Conservation (phyloP, 2,329 filamentous ascomycete species). For the Verticillium longisporum region DNA sequence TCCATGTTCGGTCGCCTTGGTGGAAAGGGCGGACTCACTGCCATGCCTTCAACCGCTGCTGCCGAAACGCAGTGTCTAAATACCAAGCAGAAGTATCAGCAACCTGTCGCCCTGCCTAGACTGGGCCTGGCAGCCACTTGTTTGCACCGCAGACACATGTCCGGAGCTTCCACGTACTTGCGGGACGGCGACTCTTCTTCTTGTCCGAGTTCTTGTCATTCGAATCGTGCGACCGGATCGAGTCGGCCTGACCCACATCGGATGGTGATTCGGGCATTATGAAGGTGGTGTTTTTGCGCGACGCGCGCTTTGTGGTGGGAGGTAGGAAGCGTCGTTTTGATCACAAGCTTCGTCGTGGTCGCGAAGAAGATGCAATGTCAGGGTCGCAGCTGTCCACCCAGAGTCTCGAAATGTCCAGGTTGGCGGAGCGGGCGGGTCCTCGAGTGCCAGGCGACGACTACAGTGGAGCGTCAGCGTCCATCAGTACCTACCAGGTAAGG, state of each 20-base stretch:
- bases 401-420: not conserved
- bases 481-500: too few relatives aligned
- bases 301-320: not conserved
- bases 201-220: constrained; percentile 56
- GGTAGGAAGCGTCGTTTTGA: not conserved
- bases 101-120: not conserved
- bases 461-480: not conserved
- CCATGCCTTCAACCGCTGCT: constrained; percentile 97
- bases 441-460: not conserved
- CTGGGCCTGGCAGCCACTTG: not conserved
- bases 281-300: constrained; percentile 1
- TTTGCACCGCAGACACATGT: not conserved
- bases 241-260: constrained; percentile 40
- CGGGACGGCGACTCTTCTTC: constrained; percentile 85
- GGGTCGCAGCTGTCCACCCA: not conserved
- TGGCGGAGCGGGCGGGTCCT: not conserved
- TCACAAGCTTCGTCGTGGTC: not conserved
- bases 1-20: not conserved
- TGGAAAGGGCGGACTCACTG: constrained; percentile 61
- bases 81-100: constrained; percentile 3
- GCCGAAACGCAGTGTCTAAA: constrained; percentile 88
- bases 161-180: constrained; percentile 54
- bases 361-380: not conserved
- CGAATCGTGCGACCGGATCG: constrained; percentile 48
- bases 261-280: constrained; percentile 42